These are phyloP conservation scores for Heliocybe sulcata DNA, from an alignment of 1,284 basidiomycete genomes.

Conservation along the genomic window DNA sequence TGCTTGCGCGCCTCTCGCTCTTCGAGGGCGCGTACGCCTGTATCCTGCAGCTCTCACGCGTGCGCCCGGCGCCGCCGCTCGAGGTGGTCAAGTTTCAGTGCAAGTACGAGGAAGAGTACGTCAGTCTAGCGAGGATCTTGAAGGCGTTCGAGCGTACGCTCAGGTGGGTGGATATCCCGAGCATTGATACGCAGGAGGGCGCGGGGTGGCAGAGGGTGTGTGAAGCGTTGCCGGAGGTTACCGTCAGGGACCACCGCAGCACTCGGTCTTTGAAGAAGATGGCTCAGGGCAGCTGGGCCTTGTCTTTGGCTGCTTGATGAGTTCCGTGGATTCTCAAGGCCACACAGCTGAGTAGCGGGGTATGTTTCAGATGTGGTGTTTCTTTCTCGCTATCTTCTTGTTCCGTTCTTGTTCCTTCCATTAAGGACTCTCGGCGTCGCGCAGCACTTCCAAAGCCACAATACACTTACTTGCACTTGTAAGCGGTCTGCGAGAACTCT, in stretches of 20 bases:
- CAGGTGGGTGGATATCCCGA: not conserved
- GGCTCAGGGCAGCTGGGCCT: not conserved
- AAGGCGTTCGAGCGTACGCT: not conserved
- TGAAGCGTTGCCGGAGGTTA: not conserved
- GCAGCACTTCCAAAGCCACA: too few species aligned
- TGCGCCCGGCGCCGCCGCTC: not conserved
- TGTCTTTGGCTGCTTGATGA: not conserved
- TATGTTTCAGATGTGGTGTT: too few species aligned
- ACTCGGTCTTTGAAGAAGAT: not conserved
- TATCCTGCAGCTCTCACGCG: not conserved
- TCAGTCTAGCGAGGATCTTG: not conserved
- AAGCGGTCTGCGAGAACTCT: too few species aligned
- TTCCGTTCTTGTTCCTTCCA: too few species aligned
- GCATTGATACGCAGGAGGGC: not conserved
- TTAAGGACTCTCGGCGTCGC: too few species aligned
- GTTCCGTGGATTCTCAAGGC: not conserved
- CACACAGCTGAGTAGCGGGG: too few species aligned
- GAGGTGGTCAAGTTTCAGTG: not conserved
- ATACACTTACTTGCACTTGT: too few species aligned
- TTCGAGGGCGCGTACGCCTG: not conserved
- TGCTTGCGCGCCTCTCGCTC: not conserved
- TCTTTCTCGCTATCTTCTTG: too few species aligned
- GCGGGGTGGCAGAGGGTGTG: slow-evolving; percentile 1
- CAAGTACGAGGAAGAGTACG: not conserved
- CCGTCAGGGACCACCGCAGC: not conserved